phyloP scores from a whole-genome alignment of 768 basidiomycete genomes.

The Suillus discolor region DNA sequence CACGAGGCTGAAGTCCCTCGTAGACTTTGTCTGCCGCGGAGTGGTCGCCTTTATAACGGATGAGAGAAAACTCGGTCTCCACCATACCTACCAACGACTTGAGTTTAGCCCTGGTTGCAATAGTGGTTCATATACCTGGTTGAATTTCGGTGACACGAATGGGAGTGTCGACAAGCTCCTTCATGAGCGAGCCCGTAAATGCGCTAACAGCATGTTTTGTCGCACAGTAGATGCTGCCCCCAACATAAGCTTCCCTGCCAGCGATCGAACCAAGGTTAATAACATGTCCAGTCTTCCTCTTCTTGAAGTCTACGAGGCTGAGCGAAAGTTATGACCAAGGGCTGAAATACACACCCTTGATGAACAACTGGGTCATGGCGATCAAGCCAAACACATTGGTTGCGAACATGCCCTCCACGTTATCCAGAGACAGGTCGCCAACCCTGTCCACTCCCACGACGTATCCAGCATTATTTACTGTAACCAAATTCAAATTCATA shows the following conservation, averaged over 20 bases:
- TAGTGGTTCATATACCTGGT: constrained; percentile 59
- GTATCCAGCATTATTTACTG: constrained; percentile 84
- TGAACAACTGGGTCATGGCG: constrained; percentile 73
- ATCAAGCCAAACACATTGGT: constrained; percentile 88
- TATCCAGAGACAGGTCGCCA: constrained; percentile 75
- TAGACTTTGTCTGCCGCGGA: constrained; percentile 87
- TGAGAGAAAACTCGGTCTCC: constrained; percentile 90
- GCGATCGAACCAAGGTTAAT: constrained; percentile 97
- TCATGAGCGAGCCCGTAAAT: constrained; percentile 79
- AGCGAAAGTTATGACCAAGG: constrained; percentile 5
- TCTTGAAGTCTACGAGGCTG: constrained; percentile 66
- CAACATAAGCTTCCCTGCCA: constrained; percentile 83
- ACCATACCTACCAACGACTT: constrained; percentile 63
- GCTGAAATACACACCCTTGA: constrained; percentile 45
- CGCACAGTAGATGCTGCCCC: constrained; percentile 91
- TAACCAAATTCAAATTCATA: neutral
- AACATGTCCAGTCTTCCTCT: constrained; percentile 77
- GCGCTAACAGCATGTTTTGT: constrained; percentile 87
- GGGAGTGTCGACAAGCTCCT: constrained; percentile 89
- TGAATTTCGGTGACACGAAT: constrained; percentile 95
- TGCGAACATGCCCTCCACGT: constrained; percentile 82
- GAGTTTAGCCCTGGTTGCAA: constrained; percentile 2
- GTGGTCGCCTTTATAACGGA: constrained; percentile 87
- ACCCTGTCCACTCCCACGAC: constrained; percentile 88
- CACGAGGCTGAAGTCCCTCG: constrained; percentile 83